Evolutionary conservation across 2,329 filamentous ascomycete genomes (phyloP), one percentile per base, ranked within the genome.

Genomic region (Scytalidium lignicola): DNA sequence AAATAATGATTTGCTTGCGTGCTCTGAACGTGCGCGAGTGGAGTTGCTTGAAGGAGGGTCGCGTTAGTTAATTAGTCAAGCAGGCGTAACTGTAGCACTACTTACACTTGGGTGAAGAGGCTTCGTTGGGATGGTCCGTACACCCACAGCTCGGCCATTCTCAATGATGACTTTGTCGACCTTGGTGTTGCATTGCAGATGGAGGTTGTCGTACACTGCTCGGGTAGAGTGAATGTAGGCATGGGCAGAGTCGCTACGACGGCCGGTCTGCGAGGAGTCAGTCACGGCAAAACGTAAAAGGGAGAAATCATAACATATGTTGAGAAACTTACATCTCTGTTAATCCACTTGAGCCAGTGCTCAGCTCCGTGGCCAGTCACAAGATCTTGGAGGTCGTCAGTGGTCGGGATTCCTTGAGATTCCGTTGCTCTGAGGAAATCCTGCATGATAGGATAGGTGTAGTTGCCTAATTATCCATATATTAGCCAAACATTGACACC

Each of bases 311-410:
- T 21, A n/a, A n/a, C n/a, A n/a, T n/a, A n/a, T 21, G 6, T 10
- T 26, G 23, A 6, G 6, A 10, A 5, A 53, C 71, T 60, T 58
- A 73, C 72, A 57, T 80, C 80, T 51, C 80, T 78, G 61, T 91
- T 90, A 67, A 91, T 90, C 87, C 87, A 91, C 68, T 91, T 90
- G 49, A 91, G 71, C 87, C 87, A 91, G 56, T 90, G 86, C 68
- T 90, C 86, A 42, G 86, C 87, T 54, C 87, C 87, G 48, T 78
- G 74, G 41, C 70, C 83, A 1, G 83, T 87, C 22, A 70, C 71
- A 46, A 90, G 70, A 59, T 91, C 87, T 64, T 91, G 83, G 3
- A 89, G 73, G 62, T 91, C 87, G 62, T 91, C 86, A 12, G 87
- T 88, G 12, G 80, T 74, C 0, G 82, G 87, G 51, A 90, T 89